These are phyloP conservation scores for Immersiporthe knoxdaviesiana DNA, from an alignment of 2,329 filamentous ascomycete species.

Conservation along the genomic window DNA sequence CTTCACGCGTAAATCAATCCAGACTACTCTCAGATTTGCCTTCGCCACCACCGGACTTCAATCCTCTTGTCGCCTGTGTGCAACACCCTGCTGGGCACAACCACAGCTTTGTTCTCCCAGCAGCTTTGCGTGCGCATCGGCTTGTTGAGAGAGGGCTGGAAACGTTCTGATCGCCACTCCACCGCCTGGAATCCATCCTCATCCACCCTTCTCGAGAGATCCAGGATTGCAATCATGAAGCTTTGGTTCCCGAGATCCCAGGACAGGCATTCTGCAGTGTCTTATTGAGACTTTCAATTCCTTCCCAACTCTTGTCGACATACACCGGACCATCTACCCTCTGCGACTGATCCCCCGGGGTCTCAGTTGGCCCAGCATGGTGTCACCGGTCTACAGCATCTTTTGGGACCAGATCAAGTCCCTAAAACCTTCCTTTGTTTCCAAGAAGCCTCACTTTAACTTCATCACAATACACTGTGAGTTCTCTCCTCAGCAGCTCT, in stretches of 20 bases:
- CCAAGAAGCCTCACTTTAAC: conserved; percentile 71
- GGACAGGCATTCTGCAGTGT: conserved; percentile 20
- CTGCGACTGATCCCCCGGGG: not conserved
- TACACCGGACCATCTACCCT: not conserved
- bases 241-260: conserved; percentile 9
- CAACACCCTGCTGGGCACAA: not conserved
- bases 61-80: not conserved
- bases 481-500: conserved; percentile 38
- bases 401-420: conserved; percentile 50
- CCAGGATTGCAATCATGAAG: conserved; percentile 20
- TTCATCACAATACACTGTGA: conserved; percentile 82
- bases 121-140: conserved; percentile 2
- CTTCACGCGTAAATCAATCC: not conserved
- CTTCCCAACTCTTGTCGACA: not conserved
- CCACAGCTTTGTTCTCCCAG: not conserved
- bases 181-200: not conserved
- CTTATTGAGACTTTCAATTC: conserved; percentile 13
- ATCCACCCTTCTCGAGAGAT: not conserved
- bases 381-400: conserved; percentile 29
- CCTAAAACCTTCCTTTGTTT: conserved; percentile 60
- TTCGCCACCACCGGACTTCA: not conserved
- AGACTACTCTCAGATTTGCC: not conserved
- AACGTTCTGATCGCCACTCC: not conserved
- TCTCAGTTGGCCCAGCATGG: conserved; percentile 21
- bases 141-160: not conserved